Evolutionary conservation across 2,329 filamentous ascomycete genomes (phyloP).

Genomic region (Diplocarpon rosae): DNA sequence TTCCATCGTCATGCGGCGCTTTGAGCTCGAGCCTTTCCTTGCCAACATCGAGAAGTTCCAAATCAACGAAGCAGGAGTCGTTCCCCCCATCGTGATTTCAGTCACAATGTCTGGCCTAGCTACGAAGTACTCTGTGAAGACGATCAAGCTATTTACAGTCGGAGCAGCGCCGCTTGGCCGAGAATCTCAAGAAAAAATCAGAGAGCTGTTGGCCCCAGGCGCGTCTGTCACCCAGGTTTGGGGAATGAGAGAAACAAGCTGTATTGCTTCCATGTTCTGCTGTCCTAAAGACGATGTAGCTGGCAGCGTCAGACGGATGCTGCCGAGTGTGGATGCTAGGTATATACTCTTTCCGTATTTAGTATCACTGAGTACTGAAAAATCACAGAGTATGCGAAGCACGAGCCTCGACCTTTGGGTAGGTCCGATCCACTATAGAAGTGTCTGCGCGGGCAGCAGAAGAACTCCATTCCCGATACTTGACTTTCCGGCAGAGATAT

Average conservation of each 20-base stretch:
- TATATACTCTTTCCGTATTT: conserved; percentile 1
- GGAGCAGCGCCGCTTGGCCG: conserved; percentile 39
- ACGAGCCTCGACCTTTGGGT: conserved; percentile 64
- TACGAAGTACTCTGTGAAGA: conserved; percentile 41
- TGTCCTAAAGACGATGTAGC: conserved; percentile 40
- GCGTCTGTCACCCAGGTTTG: conserved; percentile 35
- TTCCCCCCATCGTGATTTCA: conserved; percentile 65
- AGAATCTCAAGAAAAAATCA: conserved; percentile 31
- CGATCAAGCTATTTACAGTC: conserved; percentile 32
- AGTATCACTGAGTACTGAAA: background rate
- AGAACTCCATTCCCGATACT: too few relatives aligned
- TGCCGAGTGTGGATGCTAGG: conserved; percentile 30
- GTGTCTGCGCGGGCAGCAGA: conserved; percentile 48
- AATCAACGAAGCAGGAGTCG: conserved; percentile 54
- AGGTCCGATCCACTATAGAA: conserved; percentile 40
- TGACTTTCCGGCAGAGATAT: too few relatives aligned
- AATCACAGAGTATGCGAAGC: conserved; percentile 43
- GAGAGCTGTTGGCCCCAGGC: conserved; percentile 30
- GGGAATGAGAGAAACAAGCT: conserved; percentile 40
- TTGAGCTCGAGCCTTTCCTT: conserved; percentile 64
- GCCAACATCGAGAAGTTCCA: conserved; percentile 54
- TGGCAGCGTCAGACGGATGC: conserved; percentile 36
- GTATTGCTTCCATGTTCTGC: conserved; percentile 16
- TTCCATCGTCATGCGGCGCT: conserved; percentile 54
- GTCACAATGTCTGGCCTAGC: conserved; percentile 32